Conservation (phyloP, 1,139 yeast species). For the Debaryomyces subglobosus region DNA sequence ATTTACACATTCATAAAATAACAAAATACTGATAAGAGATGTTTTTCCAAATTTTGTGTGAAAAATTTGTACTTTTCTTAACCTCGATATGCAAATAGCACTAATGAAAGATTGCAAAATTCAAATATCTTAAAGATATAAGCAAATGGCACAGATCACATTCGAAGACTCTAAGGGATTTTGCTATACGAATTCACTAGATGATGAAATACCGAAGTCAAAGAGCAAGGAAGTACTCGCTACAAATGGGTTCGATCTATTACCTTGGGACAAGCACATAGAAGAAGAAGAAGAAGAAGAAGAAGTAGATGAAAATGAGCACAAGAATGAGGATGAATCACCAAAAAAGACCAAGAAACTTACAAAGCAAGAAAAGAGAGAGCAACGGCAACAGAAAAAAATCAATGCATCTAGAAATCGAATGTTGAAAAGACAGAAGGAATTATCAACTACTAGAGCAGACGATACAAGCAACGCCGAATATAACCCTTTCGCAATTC, state of each 20-base stretch:
- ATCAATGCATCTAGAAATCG: conserved; percentile 26
- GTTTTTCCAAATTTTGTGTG: conserved; percentile 2
- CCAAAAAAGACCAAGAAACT: conserved; percentile 20
- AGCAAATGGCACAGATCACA: conserved; percentile 11
- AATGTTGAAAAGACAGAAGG: conserved; percentile 23
- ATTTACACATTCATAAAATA: neutral
- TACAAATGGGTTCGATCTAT: conserved; percentile 34
- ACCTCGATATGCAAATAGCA: neutral
- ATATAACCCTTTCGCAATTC: conserved; percentile 25
- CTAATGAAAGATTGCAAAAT: conserved; percentile 4
- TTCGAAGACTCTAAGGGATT: conserved; percentile 28
- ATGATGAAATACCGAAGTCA: conserved; percentile 1
- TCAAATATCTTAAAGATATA: neutral
- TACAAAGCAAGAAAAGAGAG: conserved; percentile 33
- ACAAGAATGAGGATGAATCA: conserved; percentile 9
- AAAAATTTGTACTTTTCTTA: conserved; percentile 4
- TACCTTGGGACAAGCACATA: conserved; percentile 28
- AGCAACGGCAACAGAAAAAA: conserved; percentile 34
- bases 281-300: conserved; percentile 13
- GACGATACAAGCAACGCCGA: neutral
- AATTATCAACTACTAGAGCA: conserved; percentile 7
- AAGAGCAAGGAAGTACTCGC: neutral
- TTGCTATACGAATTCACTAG: conserved; percentile 16
- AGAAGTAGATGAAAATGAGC: conserved; percentile 12
- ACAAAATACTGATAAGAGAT: neutral